These are phyloP conservation scores for Colletotrichum phormii DNA, from an alignment of 2,329 filamentous ascomycete genomes.

Conservation along the genomic window DNA sequence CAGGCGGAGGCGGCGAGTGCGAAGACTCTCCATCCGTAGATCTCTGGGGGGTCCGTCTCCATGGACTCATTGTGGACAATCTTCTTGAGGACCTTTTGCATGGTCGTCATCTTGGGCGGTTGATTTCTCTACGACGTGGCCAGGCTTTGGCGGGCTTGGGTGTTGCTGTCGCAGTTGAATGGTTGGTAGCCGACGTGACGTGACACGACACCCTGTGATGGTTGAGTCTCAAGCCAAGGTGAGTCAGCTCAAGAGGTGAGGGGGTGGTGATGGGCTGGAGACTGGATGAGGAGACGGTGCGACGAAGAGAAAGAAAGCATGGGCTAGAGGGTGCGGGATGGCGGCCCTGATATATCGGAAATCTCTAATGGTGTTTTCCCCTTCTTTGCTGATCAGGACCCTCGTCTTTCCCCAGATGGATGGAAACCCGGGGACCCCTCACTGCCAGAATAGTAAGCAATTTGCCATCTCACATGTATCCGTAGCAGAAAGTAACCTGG, in stretches of 20 bases:
- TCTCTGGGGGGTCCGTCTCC: conserved; percentile 73
- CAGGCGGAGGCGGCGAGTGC: conserved; percentile 68
- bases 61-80: conserved; percentile 70
- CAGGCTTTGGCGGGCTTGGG: conserved; percentile 32
- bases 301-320: conserved; percentile 20
- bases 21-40: conserved; percentile 77
- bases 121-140: conserved; percentile 23
- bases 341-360: conserved; percentile 30
- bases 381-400: conserved; percentile 6
- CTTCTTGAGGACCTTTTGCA: conserved; percentile 48
- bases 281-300: neutral
- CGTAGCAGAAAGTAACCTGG: neutral
- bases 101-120: conserved; percentile 28
- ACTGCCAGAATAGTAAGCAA: conserved; percentile 10
- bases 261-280: neutral
- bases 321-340: conserved; percentile 1
- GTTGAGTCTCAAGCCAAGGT: conserved; percentile 20
- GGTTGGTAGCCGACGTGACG: conserved; percentile 10
- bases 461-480: conserved; percentile 7
- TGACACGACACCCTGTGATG: conserved; percentile 19
- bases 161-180: conserved; percentile 19
- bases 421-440: conserved; percentile 29
- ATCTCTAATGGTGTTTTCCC: conserved; percentile 19
- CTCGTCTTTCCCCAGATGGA: conserved; percentile 13
- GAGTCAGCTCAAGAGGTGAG: neutral